Conservation (phyloP, 2,329 filamentous ascomycete species). For the Aureobasidium sp. region DNA sequence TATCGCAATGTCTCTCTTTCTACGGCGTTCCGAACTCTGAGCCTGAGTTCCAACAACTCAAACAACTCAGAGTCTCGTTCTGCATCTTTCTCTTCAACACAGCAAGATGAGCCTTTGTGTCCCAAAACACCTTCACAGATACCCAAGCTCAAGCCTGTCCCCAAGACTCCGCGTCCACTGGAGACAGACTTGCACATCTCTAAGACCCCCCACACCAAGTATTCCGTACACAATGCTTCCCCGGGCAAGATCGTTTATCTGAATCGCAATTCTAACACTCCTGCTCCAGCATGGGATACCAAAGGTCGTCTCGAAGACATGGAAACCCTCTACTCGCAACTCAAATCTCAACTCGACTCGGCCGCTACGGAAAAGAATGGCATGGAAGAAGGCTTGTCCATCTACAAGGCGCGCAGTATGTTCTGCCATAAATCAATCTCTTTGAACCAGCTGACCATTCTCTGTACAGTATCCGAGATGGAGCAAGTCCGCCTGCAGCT, state of each 20-base stretch:
- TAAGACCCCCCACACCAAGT: conserved; percentile 17
- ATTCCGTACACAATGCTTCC: conserved; percentile 16
- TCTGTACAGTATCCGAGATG: conserved; percentile 46
- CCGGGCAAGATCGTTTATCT: conserved; percentile 39
- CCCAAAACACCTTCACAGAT: conserved; percentile 21
- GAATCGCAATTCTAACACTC: conserved; percentile 66
- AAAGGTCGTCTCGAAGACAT: conserved; percentile 69
- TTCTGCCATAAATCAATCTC: background rate
- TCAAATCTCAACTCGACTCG: conserved; percentile 66
- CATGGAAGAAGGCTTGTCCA: conserved; percentile 65
- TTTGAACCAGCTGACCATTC: conserved; percentile 1
- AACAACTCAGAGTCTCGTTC: background rate
- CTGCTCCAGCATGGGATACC: conserved; percentile 68
- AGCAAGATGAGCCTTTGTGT: conserved; percentile 15
- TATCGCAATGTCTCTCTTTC: conserved; percentile 18
- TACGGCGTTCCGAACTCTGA: conserved; percentile 18
- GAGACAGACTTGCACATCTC: background rate
- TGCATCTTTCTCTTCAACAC: conserved; percentile 14
- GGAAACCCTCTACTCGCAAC: conserved; percentile 62
- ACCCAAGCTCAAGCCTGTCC: conserved; percentile 17
- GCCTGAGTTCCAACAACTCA: conserved; percentile 17
- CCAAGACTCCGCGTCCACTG: conserved; percentile 15
- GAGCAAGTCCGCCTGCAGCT: conserved; percentile 48
- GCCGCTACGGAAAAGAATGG: conserved; percentile 61
- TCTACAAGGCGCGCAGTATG: conserved; percentile 70